Conservation (phyloP, 2,329 filamentous ascomycete genomes). For the Hypoxylon sp. region DNA sequence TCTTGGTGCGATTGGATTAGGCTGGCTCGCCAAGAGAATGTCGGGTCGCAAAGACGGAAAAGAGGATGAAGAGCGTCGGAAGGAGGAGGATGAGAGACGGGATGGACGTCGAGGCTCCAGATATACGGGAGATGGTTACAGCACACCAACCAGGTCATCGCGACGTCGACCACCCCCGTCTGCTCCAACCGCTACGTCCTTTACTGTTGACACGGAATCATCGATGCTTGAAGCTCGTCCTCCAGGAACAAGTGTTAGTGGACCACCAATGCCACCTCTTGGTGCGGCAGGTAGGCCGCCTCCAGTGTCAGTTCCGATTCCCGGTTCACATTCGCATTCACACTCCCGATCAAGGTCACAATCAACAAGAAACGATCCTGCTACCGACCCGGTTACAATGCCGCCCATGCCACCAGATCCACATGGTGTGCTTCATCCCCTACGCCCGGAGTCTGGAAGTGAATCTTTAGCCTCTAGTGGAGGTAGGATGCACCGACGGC, state of each 20-base stretch:
- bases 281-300: constrained; percentile 48
- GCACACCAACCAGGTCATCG: constrained; percentile 61
- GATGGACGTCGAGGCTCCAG: constrained; percentile 73
- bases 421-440: constrained; percentile 58
- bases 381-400: constrained; percentile 59
- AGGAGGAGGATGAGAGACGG: constrained; percentile 65
- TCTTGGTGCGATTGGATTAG: constrained; percentile 74
- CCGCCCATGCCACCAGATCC: constrained; percentile 69
- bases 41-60: constrained; percentile 69
- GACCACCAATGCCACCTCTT: constrained; percentile 59
- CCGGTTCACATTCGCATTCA: constrained; percentile 42
- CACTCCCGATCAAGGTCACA: constrained; percentile 56
- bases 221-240: constrained; percentile 60
- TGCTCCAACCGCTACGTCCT: constrained; percentile 51
- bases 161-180: constrained; percentile 52
- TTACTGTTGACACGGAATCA: constrained; percentile 54
- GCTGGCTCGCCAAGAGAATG: constrained; percentile 77
- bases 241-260: constrained; percentile 51
- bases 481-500: constrained; percentile 59
- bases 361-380: constrained; percentile 59
- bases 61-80: constrained; percentile 64
- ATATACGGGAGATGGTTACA: constrained; percentile 78
- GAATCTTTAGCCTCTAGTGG: constrained; percentile 61
- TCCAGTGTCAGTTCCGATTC: constrained; percentile 35
- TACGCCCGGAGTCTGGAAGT: constrained; percentile 60